Evolutionary conservation across 225 moss, liverwort and hornwort genomes (phyloP), one percentile per base, ranked within the genome.

Genomic region (Neckera pumila): DNA sequence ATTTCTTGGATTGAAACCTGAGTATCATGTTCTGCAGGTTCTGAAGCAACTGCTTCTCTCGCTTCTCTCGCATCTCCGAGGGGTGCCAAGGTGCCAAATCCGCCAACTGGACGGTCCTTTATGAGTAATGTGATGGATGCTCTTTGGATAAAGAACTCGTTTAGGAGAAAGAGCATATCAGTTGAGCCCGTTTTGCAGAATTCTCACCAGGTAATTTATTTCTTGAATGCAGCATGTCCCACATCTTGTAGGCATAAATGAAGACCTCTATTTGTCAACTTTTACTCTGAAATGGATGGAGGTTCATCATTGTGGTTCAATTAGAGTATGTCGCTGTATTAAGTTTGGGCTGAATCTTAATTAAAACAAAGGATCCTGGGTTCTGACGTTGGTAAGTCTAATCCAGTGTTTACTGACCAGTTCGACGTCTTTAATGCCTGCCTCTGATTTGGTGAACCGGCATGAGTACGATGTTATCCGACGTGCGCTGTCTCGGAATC

Each of bases 111-210:
- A 80, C 92, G 96, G 36, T 95, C 92, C 77, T 98, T 98, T 79
- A 98, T 98, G 99, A 95, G 96, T 85, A 96, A 94, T 90, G 82
- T 99, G 30, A 95, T 99, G 97, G 99, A 99, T 91, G 95, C 99
- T 58, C 92, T 99, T 57, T 82, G 93, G 88, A 79, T 93, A 22
- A 99, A 95, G 81, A 99, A 96, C 59, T 90, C 96, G 14, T 99
- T 99, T 87, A 97, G 95, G 88, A 94, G 93, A 87, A 92, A 67
- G 85, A 92, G 94, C 92, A 87, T 94, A 85, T 74, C 95, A 81
- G 92, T 76, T 84, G 92, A 91, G 85, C 70, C 87, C 60, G 61
- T 74, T 89, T 83, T 81, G 86, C 88, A 92, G 75, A 90, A 49
- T 86, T 64, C 71, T 88, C 86, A 75, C 59, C 92, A 93, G 93